These are phyloP conservation scores for Bremia lactucae DNA, from an alignment of 352 stramenopile species.

Conservation along the genomic window DNA sequence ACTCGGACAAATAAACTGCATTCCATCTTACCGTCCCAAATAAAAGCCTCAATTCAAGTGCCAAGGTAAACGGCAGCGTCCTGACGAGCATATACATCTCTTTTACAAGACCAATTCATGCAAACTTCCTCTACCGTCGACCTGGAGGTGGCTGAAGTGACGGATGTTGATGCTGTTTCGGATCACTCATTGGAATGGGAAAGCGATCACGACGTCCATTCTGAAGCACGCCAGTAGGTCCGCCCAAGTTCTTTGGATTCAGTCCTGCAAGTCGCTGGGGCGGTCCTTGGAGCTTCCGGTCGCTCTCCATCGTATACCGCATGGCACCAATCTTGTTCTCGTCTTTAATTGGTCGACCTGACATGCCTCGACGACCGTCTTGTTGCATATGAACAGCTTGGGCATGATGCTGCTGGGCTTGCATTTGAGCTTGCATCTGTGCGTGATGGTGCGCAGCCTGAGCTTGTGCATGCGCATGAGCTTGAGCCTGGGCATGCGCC, in stretches of 20 bases:
- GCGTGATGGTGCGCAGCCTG: conserved; percentile 52
- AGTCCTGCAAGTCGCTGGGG: conserved; percentile 51
- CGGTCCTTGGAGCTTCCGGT: conserved; percentile 45
- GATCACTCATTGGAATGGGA: conserved; percentile 60
- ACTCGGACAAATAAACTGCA: too few relatives aligned
- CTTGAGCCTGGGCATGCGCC: conserved; percentile 41
- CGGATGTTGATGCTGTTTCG: conserved; percentile 62
- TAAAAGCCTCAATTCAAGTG: too few relatives aligned
- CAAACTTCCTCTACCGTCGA: conserved; percentile 42
- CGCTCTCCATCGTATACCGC: conserved; percentile 55
- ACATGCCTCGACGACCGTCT: conserved; percentile 43
- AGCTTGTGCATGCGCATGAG: conserved; percentile 47
- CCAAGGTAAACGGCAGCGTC: too few relatives aligned
- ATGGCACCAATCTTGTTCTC: conserved; percentile 45
- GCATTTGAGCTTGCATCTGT: conserved; percentile 46
- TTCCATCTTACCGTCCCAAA: too few relatives aligned
- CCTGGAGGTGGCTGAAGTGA: conserved; percentile 57
- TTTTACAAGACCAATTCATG: too few relatives aligned
- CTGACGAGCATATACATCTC: too few relatives aligned
- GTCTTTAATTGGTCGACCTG: conserved; percentile 56
- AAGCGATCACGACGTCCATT: conserved; percentile 52
- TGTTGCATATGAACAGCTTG: conserved; percentile 55
- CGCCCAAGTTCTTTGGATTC: conserved; percentile 64
- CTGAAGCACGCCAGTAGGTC: conserved; percentile 32
- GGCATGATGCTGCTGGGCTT: conserved; percentile 59